Evolutionary conservation across 805 yeast genomes (phyloP).

Genomic region (Candida taoyuanica): DNA sequence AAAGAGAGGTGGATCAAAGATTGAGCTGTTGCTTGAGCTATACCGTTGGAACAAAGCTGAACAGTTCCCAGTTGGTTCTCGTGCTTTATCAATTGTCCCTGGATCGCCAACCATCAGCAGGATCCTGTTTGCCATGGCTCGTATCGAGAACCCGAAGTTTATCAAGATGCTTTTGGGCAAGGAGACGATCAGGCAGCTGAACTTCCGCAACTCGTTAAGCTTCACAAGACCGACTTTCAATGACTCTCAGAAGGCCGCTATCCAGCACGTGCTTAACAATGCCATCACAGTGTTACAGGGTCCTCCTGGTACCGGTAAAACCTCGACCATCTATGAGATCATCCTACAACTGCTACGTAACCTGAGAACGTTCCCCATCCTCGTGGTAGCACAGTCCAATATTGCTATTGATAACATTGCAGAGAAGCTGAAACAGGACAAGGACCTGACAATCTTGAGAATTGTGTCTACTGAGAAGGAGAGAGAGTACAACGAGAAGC

Average conservation of each 20-base stretch:
- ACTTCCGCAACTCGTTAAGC: conserved; percentile 49
- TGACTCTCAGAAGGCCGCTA: conserved; percentile 53
- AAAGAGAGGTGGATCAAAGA: conserved; percentile 26
- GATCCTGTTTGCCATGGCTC: conserved; percentile 62
- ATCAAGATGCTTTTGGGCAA: conserved; percentile 51
- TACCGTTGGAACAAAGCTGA: conserved; percentile 53
- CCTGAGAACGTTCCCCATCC: conserved; percentile 53
- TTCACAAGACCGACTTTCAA: conserved; percentile 48
- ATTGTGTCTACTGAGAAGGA: conserved; percentile 59
- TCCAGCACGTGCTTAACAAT: conserved; percentile 25
- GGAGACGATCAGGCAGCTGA: conserved; percentile 49
- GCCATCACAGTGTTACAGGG: conserved; percentile 61
- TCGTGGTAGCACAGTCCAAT: conserved; percentile 73
- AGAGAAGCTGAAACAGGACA: conserved; percentile 54
- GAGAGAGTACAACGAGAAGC: conserved; percentile 51
- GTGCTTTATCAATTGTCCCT: conserved; percentile 44
- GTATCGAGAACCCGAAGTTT: conserved; percentile 49
- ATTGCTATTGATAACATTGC: conserved; percentile 76
- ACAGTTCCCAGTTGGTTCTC: conserved; percentile 43
- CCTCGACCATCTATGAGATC: conserved; percentile 65
- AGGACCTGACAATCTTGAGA: conserved; percentile 46
- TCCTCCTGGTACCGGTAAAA: conserved; percentile 84
- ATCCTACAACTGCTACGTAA: conserved; percentile 51
- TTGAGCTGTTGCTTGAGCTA: conserved; percentile 45
- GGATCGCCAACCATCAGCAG: conserved; percentile 60